A percentile compares a stretch with the other conserved stretches of the same genome.
Evolutionary conservation across 148 eudicot species (phyloP).

Genomic region (Chenopodium quinoa): DNA sequence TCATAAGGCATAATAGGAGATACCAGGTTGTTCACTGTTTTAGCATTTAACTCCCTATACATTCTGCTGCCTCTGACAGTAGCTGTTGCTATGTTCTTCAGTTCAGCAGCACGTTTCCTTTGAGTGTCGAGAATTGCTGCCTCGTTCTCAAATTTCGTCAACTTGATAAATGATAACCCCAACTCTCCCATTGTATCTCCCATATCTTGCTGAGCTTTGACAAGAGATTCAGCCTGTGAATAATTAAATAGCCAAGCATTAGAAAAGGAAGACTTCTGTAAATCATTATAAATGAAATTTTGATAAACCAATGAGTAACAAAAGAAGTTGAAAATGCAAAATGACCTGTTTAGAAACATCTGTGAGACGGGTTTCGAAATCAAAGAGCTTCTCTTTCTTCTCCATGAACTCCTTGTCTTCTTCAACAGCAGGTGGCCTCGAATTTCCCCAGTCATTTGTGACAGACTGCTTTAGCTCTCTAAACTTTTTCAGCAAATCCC

Average conservation of each 20-base stretch:
- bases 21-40: conserved; percentile 80
- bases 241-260: conserved; percentile 13
- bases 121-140: conserved; percentile 56
- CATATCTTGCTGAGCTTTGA: conserved; percentile 82
- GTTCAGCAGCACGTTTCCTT: conserved; percentile 59
- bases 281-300: neutral
- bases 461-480: conserved; percentile 83
- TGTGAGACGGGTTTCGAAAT: conserved; percentile 64
- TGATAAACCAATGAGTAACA: neutral
- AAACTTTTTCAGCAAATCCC: conserved; percentile 81
- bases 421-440: conserved; percentile 57
- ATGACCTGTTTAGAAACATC: conserved; percentile 82
- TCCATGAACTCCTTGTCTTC: conserved; percentile 80
- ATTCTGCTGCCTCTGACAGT: conserved; percentile 84
- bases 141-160: conserved; percentile 87
- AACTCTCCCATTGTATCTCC: conserved; percentile 90
- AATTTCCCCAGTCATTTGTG: conserved; percentile 77
- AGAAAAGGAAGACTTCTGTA: neutral
- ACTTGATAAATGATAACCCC: conserved; percentile 78
- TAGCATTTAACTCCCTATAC: conserved; percentile 74
- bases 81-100: conserved; percentile 81
- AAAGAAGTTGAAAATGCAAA: conserved; percentile 5
- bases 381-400: conserved; percentile 65
- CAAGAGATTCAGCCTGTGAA: conserved; percentile 79
- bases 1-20: conserved; percentile 4